Conservation (phyloP, 768 basidiomycete species). For the Trametes coccinea region DNA sequence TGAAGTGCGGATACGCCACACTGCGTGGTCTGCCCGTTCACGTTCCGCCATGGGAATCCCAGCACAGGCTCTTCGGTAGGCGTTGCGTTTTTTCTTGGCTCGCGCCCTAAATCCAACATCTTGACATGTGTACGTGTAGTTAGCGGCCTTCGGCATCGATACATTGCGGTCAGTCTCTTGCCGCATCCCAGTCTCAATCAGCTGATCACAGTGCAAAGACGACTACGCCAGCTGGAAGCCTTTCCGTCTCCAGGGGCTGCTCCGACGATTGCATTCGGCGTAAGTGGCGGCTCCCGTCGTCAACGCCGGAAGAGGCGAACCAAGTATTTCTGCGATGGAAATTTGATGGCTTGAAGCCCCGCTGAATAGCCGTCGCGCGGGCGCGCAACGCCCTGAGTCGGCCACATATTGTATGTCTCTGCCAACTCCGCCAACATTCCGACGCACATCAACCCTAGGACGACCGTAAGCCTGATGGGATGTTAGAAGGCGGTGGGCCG, state of each 20-base stretch:
- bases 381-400: not conserved
- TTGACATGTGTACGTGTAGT: conserved; percentile 4
- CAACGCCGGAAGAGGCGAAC: conserved; percentile 9
- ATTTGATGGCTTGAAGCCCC: conserved; percentile 4
- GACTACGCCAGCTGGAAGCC: not conserved
- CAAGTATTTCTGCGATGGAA: not conserved
- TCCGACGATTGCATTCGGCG: not conserved
- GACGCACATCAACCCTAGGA: not conserved
- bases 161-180: not conserved
- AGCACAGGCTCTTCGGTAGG: not conserved
- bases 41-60: conserved; percentile 4
- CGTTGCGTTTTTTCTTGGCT: not conserved
- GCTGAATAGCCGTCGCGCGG: conserved; percentile 13
- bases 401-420: not conserved
- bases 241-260: conserved; percentile 7
- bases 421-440: not conserved
- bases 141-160: not conserved
- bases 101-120: not conserved
- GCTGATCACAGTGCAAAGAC: not conserved
- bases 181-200: not conserved
- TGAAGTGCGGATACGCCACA: conserved; percentile 16
- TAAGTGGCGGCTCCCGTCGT: not conserved
- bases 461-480: not conserved
- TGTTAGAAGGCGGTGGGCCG: not conserved
- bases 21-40: not conserved